Conservation (phyloP, 2,329 filamentous ascomycete genomes). For the Cladosporium austrohemisphaericum region DNA sequence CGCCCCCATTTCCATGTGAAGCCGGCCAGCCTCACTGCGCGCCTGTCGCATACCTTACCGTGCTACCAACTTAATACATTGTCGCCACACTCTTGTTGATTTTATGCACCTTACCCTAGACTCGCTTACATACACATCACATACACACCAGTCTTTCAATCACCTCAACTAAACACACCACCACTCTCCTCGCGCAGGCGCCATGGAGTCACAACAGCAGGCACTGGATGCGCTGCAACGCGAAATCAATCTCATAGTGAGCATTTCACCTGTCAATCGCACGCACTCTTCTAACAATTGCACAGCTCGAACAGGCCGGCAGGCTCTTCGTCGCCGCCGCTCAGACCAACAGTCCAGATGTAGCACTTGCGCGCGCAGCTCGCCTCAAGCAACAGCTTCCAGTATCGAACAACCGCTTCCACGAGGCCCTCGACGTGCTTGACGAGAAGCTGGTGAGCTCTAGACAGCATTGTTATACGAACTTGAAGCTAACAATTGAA, state of each 20-base stretch:
- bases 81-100: too few relatives aligned
- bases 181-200: conserved; percentile 16
- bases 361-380: conserved; percentile 29
- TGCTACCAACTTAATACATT: too few relatives aligned
- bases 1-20: too few relatives aligned
- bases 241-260: conserved; percentile 47
- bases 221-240: conserved; percentile 44
- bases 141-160: neutral
- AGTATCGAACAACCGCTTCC: conserved; percentile 41
- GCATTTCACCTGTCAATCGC: conserved; percentile 17
- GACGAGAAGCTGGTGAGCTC: conserved; percentile 43
- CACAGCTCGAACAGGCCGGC: conserved; percentile 42
- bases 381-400: conserved; percentile 39
- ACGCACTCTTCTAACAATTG: neutral
- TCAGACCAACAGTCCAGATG: conserved; percentile 22
- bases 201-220: conserved; percentile 14
- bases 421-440: conserved; percentile 51
- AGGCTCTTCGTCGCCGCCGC: conserved; percentile 43
- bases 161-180: conserved; percentile 17
- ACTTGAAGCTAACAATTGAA: conserved; percentile 11
- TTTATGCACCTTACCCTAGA: too few relatives aligned
- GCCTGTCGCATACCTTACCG: too few relatives aligned
- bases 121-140: neutral
- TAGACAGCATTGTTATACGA: too few relatives aligned
- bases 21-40: too few relatives aligned